A percentile compares a stretch with the other conserved stretches of the same genome.
Evolutionary conservation across 2,329 filamentous ascomycete species (phyloP).

Genomic region (Chaetomium sp.): DNA sequence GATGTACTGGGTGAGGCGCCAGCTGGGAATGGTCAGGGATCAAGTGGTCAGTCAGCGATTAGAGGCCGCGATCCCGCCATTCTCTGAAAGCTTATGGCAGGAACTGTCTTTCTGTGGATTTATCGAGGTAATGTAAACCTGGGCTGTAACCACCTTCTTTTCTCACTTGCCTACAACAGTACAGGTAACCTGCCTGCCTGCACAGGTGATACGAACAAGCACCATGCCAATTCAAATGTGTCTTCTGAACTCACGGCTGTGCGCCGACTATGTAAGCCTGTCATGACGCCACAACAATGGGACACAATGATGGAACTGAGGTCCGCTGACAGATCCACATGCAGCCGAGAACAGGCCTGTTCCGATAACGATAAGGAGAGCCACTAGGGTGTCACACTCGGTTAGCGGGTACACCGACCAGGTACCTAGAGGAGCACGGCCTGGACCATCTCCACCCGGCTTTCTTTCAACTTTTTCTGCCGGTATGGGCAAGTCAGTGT

Average conservation of each 20-base stretch:
- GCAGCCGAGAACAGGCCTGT: not conserved
- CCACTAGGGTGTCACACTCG: constrained; percentile 7
- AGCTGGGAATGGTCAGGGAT: not conserved
- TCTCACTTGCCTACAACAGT: no score
- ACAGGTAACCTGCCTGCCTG: no score
- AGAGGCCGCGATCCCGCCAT: not conserved
- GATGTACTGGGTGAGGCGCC: constrained; percentile 31
- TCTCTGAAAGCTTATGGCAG: not conserved
- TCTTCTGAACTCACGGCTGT: no score
- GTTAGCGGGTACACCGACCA: constrained; percentile 30
- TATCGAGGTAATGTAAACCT: no score
- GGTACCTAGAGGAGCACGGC: constrained; percentile 28
- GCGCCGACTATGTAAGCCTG: no score
- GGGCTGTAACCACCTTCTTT: not conserved
- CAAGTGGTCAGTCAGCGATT: not conserved
- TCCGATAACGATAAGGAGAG: constrained; percentile 27
- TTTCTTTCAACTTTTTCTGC: constrained; percentile 36
- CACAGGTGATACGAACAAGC: not conserved
- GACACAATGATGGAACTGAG: not conserved
- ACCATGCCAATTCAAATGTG: not conserved
- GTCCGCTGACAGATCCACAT: constrained; percentile 1
- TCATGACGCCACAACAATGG: not conserved
- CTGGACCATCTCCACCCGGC: constrained; percentile 33
- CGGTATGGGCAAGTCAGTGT: constrained; percentile 24
- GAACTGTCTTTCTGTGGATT: not conserved